Evolutionary conservation across 108 stramenopile species (phyloP), one percentile per base, ranked within the genome.

Genomic region (Cyclotella sp.): DNA sequence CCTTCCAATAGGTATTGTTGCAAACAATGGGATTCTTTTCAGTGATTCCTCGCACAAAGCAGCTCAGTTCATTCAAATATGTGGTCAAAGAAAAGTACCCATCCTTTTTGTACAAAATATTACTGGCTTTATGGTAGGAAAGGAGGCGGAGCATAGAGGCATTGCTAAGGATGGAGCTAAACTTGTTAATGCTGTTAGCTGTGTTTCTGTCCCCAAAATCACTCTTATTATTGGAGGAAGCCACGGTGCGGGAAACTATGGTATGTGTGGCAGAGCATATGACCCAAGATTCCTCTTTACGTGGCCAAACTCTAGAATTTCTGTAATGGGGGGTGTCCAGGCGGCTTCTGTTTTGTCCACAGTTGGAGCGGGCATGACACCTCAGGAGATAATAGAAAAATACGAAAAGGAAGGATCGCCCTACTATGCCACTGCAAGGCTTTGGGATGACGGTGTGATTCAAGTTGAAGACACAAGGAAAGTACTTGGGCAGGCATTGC

Each of bases 391-490:
- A 64, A 69, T 93, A 22, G 89, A 93, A 34, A 92, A 94, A 66
- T 96, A 86, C 64, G 90, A 88, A 44, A 78, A 54, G 64, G 94
- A 95, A 76, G 89, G 93, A 54, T 89, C 89, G 4, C 91, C 97
- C 0, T 98, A 96, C 78, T 99, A 83, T 77, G 93, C 95, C 16
- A 93, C 93, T 46, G 96, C 97, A 0, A 79, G 97, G 40, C 85
- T 99, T 42, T 99, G 97, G 97, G 98, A 99, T 66, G 98, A 99
- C 72, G 98, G 98, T 19, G 90, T 99, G 57, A 99, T 99, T 77
- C 93, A 97, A 49, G 95, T 98, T 0, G 87, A 87, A 22, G 95
- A 97, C 54, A 98, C 97, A 3, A 78, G 98, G 18, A 81, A 70
- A 21, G 97, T 99, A 19, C 75, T 99, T 46, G 97, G 98, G 0